Percentiles rank a stretch among this genome's conserved stretches.
phyloP scores from a whole-genome alignment of 2,329 filamentous ascomycete genomes.

The Apiospora aurea region DNA sequence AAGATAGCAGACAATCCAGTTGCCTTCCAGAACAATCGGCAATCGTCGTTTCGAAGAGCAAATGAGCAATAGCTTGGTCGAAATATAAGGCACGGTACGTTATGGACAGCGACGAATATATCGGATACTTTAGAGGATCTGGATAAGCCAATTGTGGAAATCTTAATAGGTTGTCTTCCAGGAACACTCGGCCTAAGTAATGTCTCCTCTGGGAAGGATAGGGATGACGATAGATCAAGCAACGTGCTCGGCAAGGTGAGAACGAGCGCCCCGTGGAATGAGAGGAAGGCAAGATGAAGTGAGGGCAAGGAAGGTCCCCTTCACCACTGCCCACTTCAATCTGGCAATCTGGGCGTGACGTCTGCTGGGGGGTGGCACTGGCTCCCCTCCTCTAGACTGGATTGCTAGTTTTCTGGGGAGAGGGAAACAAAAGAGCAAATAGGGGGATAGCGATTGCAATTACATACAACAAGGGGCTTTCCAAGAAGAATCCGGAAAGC shows the following conservation, averaged over 20 bases:
- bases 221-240: background rate
- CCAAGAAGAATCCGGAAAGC: background rate
- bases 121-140: conserved; percentile 17
- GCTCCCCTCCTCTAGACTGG: conserved; percentile 14
- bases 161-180: background rate
- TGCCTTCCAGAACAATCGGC: conserved; percentile 7
- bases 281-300: conserved; percentile 16
- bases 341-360: conserved; percentile 13
- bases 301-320: background rate
- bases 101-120: conserved; percentile 18
- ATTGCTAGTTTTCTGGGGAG: conserved; percentile 8
- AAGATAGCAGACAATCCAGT: background rate
- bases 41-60: conserved; percentile 17
- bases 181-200: background rate
- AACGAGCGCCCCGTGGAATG: conserved; percentile 12
- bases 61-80: conserved; percentile 4
- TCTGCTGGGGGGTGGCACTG: conserved; percentile 13
- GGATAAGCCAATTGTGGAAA: conserved; percentile 11
- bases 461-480: conserved; percentile 15
- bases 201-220: background rate
- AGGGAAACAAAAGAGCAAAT: conserved; percentile 8
- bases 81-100: conserved; percentile 5
- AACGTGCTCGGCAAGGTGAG: conserved; percentile 1
- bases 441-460: conserved; percentile 11
- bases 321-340: conserved; percentile 12